These are phyloP conservation scores for Volvox reticuliferus DNA, from an alignment of 139 green algal species.

Conservation along the genomic window DNA sequence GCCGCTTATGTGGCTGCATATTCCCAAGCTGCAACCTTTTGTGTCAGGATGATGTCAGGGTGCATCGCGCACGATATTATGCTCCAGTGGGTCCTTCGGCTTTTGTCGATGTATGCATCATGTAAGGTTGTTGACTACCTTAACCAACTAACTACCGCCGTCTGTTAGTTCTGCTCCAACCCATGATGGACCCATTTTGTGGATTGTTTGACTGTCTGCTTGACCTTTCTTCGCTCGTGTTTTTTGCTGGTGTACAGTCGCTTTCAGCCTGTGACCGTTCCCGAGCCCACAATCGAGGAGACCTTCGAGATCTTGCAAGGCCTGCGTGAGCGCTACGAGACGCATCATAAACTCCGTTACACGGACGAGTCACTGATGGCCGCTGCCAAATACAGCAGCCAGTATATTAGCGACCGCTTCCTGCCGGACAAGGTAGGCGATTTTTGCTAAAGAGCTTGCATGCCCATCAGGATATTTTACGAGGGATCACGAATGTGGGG, in stretches of 20 bases:
- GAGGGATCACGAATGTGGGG: no score
- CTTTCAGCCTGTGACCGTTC: constrained; percentile 92
- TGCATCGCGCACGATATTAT: no score
- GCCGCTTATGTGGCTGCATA: no score
- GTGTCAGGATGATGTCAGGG: no score
- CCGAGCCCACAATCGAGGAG: constrained; percentile 98
- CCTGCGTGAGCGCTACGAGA: constrained; percentile 96
- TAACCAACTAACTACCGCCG: no score
- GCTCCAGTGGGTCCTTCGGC: no score
- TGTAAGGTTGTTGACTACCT: no score
- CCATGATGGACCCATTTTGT: background rate
- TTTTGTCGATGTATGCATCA: no score
- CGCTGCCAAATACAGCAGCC: constrained; percentile 92
- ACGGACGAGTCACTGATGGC: constrained; percentile 95
- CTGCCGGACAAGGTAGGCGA: constrained; percentile 77
- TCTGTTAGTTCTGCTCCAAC: no score
- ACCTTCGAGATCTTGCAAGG: constrained; percentile 95
- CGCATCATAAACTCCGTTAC: constrained; percentile 99
- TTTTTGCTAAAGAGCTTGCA: background rate
- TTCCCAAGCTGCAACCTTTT: no score
- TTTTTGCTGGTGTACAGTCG: constrained; percentile 58
- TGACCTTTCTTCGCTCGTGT: background rate
- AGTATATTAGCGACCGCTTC: constrained; percentile 97
- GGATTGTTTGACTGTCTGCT: background rate
- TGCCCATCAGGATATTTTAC: no score